Percentiles rank a stretch among this genome's conserved stretches.
These are phyloP conservation scores for Serendipita sp. DNA, from an alignment of 768 basidiomycete genomes.

Conservation along the genomic window DNA sequence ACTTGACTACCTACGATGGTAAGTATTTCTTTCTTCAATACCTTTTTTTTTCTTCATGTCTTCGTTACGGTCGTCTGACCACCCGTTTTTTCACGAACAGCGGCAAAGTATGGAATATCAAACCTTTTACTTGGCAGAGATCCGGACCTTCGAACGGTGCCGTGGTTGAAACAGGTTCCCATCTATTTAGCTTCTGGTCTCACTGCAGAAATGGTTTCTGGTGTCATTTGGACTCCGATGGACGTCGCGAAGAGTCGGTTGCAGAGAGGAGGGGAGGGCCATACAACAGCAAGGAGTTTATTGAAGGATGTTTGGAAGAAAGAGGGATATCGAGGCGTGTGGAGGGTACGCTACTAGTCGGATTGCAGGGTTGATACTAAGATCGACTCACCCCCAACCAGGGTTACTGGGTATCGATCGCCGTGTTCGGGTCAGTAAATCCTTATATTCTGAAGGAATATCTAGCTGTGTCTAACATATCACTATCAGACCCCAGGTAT, in stretches of 20 bases:
- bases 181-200: not conserved
- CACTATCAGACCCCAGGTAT: not conserved
- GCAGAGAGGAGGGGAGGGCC: not conserved
- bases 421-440: not conserved
- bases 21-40: not conserved
- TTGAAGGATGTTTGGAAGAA: not conserved
- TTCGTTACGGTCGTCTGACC: not conserved
- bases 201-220: not conserved
- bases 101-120: not conserved
- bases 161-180: not conserved
- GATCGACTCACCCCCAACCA: too few relatives aligned
- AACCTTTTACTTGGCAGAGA: not conserved
- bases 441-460: too few relatives aligned
- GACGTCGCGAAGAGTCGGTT: not conserved
- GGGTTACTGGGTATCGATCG: slow-evolving; percentile 1
- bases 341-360: not conserved
- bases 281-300: not conserved
- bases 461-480: not conserved
- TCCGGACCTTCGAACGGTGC: not conserved
- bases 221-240: not conserved
- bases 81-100: not conserved
- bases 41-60: not conserved
- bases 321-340: not conserved
- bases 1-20: not conserved
- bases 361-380: too few relatives aligned